These are phyloP conservation scores for Cornus kousa DNA, from an alignment of 148 eudicot genomes.

Conservation along the genomic window DNA sequence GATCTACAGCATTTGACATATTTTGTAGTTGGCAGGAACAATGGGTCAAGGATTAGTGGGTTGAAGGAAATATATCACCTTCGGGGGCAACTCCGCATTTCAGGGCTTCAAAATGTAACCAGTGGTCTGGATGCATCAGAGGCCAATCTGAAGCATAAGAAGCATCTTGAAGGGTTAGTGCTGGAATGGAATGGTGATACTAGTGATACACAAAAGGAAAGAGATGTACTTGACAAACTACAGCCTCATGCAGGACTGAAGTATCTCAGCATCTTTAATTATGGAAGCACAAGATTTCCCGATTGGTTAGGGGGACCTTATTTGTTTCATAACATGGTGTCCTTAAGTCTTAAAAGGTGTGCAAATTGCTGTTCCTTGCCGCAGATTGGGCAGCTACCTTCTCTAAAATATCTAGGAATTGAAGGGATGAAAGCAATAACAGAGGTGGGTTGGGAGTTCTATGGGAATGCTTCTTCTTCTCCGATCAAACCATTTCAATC, in stretches of 20 bases:
- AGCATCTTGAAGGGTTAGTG: neutral
- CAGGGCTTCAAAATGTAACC: neutral
- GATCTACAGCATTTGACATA: neutral
- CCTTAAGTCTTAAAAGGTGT: neutral
- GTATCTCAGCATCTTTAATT: neutral
- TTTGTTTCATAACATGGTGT: neutral
- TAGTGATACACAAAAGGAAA: neutral
- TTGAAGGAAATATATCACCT: neutral
- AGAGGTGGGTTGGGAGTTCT: neutral
- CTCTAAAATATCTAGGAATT: neutral
- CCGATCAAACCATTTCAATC: neutral
- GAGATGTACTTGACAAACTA: neutral
- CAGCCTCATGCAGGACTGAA: neutral
- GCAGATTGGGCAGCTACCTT: slow-evolving; percentile 5
- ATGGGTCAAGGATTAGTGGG: neutral
- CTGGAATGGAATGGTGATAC: neutral
- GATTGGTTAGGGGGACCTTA: neutral
- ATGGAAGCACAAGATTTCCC: neutral
- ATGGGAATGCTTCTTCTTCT: neutral
- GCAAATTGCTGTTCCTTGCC: neutral
- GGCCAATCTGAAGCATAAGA: neutral
- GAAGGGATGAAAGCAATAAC: neutral
- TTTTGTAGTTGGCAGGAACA: neutral
- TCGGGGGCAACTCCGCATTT: neutral
- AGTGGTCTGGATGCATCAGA: neutral